Base-by-base conservation (phyloP, 805 yeast species). In the Cyberlindnera nakhonratchasimensis region DNA sequence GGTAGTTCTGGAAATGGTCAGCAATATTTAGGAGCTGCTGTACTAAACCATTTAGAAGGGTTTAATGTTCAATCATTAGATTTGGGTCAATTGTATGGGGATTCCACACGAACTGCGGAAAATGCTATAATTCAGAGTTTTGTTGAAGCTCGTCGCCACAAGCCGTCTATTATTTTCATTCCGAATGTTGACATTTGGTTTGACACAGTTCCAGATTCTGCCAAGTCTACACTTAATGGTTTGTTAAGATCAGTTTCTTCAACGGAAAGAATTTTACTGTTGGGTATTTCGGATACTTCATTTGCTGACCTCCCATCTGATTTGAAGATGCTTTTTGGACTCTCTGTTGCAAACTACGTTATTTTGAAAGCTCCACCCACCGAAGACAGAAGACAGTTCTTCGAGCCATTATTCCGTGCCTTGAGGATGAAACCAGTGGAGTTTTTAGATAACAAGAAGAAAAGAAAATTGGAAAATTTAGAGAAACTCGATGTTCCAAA, bases 21-120 rank as follows among this genome's bases (percentile, higher is more conserved):
- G 55, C 84, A 79, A 50, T 89, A 91, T 59, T 59, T 93, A 8
- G 83, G 89, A 4, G 72, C 89, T 2, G 96, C 98, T 0, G 69
- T 90, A 9, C 67, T 91, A 39, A 84, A 88, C 54, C 73, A 79
- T 51, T 66, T 93, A 39, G 99, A 93, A 64, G 96, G 96, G 0
- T 87, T 82, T 54, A 91, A 88, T 56, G 81, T 88, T 12, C 97
- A 93, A 59, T 77, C 85, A 1, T 69, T 93, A 31, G 99, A 93
- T 58, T 66, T 93, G 43, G 85, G 89, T 2, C 72, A 82, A 7
- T 59, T 93, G 41, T 79, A 80, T 48, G 79, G 88, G 12, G 97
- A 91, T 53, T 71, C 91, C 7, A 78, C 88, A 0, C 69, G 86
- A 53, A 77, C 95, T 0, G 81, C 91, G 2, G 99, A 93, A 60